phyloP scores from a whole-genome alignment of 352 stramenopile species.

The Phytophthora pseudosyringae region DNA sequence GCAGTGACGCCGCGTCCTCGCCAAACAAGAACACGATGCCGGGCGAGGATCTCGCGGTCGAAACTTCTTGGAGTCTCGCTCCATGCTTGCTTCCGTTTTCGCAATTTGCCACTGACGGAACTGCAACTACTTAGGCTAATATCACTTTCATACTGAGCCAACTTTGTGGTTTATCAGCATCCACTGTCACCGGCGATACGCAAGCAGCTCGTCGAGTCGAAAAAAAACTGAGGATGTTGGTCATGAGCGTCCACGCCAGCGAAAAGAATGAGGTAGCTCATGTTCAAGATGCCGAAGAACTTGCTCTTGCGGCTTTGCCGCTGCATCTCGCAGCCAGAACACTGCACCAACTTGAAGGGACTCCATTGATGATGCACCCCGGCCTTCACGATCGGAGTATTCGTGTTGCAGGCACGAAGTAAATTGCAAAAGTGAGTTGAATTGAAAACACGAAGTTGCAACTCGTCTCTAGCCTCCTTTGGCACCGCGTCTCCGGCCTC shows the following conservation, averaged over 20 bases:
- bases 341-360: too few species aligned
- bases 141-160: too few species aligned
- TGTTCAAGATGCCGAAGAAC: slow-evolving; percentile 36
- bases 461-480: too few species aligned
- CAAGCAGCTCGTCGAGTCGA: slow-evolving; percentile 55
- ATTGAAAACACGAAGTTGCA: too few species aligned
- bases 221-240: slow-evolving; percentile 66
- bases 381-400: background rate
- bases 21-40: background rate
- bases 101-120: background rate
- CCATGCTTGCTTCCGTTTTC: too few species aligned
- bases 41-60: background rate
- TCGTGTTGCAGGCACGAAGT: too few species aligned
- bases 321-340: slow-evolving; percentile 42
- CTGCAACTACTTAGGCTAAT: too few species aligned
- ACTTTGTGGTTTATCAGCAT: slow-evolving; percentile 23
- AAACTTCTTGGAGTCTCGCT: too few species aligned
- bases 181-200: slow-evolving; percentile 54
- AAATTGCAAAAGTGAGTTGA: too few species aligned
- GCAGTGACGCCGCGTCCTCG: background rate
- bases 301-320: slow-evolving; percentile 46
- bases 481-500: too few species aligned
- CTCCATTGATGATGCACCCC: too few species aligned
- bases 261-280: slow-evolving; percentile 45
- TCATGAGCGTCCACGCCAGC: slow-evolving; percentile 60